Evolutionary conservation across 2,329 filamentous ascomycete species (phyloP).

Genomic region (Cladosporium sphaerospermum): DNA sequence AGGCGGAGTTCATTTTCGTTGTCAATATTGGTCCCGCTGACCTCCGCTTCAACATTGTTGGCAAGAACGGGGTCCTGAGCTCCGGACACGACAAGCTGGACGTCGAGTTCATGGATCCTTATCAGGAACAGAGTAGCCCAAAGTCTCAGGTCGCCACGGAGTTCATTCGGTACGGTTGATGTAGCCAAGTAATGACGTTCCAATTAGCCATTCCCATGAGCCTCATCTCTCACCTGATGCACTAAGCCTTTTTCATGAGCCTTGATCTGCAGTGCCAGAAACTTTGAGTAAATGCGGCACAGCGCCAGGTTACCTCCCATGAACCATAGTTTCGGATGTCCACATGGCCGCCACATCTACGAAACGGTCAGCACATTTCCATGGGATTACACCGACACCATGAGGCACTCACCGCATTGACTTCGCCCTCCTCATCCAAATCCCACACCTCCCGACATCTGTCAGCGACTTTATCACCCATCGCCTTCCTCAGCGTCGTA

Average conservation of each 20-base stretch:
- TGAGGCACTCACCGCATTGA: conserved; percentile 35
- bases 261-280: conserved; percentile 44
- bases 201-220: too few species aligned
- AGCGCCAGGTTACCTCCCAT: conserved; percentile 39
- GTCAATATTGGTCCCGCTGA: conserved; percentile 11
- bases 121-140: background rate
- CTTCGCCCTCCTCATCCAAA: conserved; percentile 42
- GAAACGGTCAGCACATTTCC: conserved; percentile 8
- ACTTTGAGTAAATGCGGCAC: conserved; percentile 43
- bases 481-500: conserved; percentile 32
- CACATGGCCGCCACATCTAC: conserved; percentile 12
- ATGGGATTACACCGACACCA: background rate
- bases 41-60: conserved; percentile 11
- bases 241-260: conserved; percentile 32
- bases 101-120: background rate
- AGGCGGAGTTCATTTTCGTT: conserved; percentile 10
- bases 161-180: too few species aligned
- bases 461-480: conserved; percentile 37
- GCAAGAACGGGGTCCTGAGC: conserved; percentile 10
- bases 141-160: too few species aligned
- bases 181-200: conserved; percentile 16
- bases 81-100: background rate
- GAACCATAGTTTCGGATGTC: conserved; percentile 39
- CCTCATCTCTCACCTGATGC: conserved; percentile 12
- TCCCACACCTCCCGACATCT: conserved; percentile 41